Base-by-base conservation (phyloP, 2,329 filamentous ascomycete species). In the Cordyceps fumosorosea region DNA sequence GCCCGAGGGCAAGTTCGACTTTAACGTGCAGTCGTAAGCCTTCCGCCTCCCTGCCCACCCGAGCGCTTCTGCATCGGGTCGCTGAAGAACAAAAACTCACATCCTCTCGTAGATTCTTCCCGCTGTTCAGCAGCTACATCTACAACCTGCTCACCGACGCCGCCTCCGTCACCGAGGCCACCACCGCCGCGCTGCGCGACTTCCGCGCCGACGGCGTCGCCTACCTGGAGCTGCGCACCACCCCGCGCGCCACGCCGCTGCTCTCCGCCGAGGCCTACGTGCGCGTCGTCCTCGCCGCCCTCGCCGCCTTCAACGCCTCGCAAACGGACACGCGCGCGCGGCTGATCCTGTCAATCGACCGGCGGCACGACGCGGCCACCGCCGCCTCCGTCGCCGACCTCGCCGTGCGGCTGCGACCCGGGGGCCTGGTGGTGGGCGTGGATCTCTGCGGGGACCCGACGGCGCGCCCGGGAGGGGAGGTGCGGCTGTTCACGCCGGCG, bases 171-270 rank as follows among this genome's bases (percentile, higher is more conserved):
- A 77, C 75, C 47, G 80, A 84, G 67, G 84, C 89, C 29, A 91
- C 89, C 1, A 77, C 75, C 48, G 80, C 83, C 5, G 89, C 93
- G 51, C 79, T 91, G 7, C 64, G 76, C 22, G 82, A 86, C 67
- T 96, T 95, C 69, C 78, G 82, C 56, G 72, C 73, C 29, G 90
- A 95, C 69, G 89, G 89, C 42, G 87, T 93, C 18, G 80, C 84
- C 62, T 93, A 95, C 70, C 80, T 93, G 14, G 91, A 96, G 72
- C 82, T 95, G 26, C 85, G 91, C 50, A 93, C 90, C 0, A 95
- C 90, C 1, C 91, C 91, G 1, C 84, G 91, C 59, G 80, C 81
- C 2, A 83, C 88, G 40, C 77, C 81, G 3, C 70, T 74, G 0
- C 75, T 90, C 45, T 83, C 85, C 26, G 85, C 86, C 65, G 80